A percentile compares a stretch with the other conserved stretches of the same genome.
Conservation (phyloP, 2,329 filamentous ascomycete genomes). For the Sphaerulina vaccinii region DNA sequence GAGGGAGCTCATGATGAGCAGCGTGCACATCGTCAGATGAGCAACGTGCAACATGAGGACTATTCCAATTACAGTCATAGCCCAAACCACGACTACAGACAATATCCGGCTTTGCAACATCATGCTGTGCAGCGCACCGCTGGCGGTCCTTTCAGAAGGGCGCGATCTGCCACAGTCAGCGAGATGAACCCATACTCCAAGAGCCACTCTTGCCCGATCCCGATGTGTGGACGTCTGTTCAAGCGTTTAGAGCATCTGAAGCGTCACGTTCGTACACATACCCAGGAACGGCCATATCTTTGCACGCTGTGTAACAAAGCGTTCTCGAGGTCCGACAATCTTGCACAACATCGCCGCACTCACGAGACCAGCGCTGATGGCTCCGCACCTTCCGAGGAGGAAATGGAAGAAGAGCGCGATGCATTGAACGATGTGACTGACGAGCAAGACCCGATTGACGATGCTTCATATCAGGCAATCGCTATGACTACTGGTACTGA, state of each 20-base stretch:
- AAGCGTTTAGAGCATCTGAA: conserved; percentile 99
- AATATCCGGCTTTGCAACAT: conserved; percentile 54
- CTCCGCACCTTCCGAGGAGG: conserved; percentile 71
- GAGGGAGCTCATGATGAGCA: conserved; percentile 67
- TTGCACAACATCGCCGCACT: conserved; percentile 85
- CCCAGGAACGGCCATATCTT: conserved; percentile 96
- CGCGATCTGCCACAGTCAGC: conserved; percentile 92
- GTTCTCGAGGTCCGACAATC: conserved; percentile 96
- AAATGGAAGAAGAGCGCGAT: conserved; percentile 85
- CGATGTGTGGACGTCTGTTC: conserved; percentile 93
- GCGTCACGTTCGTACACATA: conserved; percentile 98
- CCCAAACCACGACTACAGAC: conserved; percentile 32
- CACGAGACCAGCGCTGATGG: conserved; percentile 73
- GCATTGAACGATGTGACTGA: conserved; percentile 79
- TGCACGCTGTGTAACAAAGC: conserved; percentile 98
- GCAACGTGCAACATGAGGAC: conserved; percentile 63
- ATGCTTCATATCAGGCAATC: conserved; percentile 31
- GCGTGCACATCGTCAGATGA: conserved; percentile 60
- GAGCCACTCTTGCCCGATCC: conserved; percentile 98
- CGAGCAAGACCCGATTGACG: conserved; percentile 42
- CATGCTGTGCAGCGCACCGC: conserved; percentile 60
- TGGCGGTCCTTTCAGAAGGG: conserved; percentile 78
- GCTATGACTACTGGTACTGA: conserved; percentile 31
- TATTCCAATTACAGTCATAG: conserved; percentile 62
- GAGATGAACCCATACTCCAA: conserved; percentile 96